A percentile compares a stretch with the other conserved stretches of the same genome.
Evolutionary conservation across 116 monocot genomes (phyloP).

Genomic region (Zostera marina): DNA sequence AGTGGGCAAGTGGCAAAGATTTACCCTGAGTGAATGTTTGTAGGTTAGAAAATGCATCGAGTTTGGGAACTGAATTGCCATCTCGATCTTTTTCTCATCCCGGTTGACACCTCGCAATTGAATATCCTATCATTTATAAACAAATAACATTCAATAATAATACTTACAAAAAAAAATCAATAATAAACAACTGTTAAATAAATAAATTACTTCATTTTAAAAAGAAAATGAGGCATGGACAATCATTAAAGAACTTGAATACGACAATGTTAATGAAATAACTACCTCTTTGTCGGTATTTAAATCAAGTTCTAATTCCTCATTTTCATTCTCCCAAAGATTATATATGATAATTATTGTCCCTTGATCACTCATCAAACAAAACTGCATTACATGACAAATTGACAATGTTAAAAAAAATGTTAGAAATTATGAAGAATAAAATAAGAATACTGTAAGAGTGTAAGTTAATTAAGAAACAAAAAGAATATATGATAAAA

Average conservation of each 20-base stretch:
- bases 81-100: conserved; percentile 79
- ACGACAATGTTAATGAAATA: too few species aligned
- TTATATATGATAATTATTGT: conserved; percentile 85
- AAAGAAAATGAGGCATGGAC: not conserved
- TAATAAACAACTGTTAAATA: not conserved
- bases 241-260: not conserved
- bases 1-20: not conserved
- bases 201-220: not conserved
- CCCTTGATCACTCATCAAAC: conserved; percentile 45
- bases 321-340: conserved; percentile 91
- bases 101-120: conserved; percentile 73
- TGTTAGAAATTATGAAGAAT: not conserved
- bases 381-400: conserved; percentile 36
- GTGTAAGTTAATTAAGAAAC: too few species aligned
- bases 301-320: conserved; percentile 82
- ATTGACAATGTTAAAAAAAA: not conserved
- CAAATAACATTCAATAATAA: not conserved
- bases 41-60: conserved; percentile 81
- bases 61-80: conserved; percentile 69
- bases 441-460: not conserved
- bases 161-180: not conserved
- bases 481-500: too few species aligned
- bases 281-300: conserved; percentile 27
- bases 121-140: conserved; percentile 62
- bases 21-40: conserved; percentile 80